Percentiles rank a stretch among this genome's conserved stretches.
These are phyloP conservation scores for Lagenaria siceraria DNA, from an alignment of 306 rosid species.

Conservation along the genomic window DNA sequence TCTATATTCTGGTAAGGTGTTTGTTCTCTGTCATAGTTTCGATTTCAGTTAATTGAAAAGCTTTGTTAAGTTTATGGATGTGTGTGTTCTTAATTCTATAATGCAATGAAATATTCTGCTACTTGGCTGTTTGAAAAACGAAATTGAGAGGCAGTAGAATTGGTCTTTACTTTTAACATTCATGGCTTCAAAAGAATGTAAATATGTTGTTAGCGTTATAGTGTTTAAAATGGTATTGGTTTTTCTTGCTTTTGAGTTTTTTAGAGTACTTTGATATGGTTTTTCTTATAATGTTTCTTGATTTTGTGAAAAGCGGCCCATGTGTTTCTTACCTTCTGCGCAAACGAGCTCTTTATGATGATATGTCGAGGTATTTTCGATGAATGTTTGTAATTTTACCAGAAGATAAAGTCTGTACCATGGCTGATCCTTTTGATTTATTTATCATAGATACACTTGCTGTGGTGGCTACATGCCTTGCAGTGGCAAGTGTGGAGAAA, in stretches of 20 bases:
- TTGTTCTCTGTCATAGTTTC: background rate
- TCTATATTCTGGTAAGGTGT: slow-evolving; percentile 48
- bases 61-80: background rate
- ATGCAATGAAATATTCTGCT: background rate
- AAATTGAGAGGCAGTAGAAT: background rate
- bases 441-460: slow-evolving; percentile 41
- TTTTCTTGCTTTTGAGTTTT: background rate
- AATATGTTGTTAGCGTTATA: background rate
- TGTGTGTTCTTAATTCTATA: background rate
- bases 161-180: background rate
- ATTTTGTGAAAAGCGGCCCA: slow-evolving; percentile 31
- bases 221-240: background rate
- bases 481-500: slow-evolving; percentile 57
- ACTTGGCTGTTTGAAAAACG: background rate
- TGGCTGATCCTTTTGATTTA: background rate
- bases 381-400: background rate
- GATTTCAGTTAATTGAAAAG: background rate
- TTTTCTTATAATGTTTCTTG: slow-evolving; percentile 3
- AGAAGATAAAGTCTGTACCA: background rate
- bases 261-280: background rate
- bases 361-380: slow-evolving; percentile 44
- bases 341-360: slow-evolving; percentile 45
- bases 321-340: slow-evolving; percentile 61
- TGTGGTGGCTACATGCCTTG: slow-evolving; percentile 85
- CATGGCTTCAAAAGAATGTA: background rate